A percentile compares a stretch with the other conserved stretches of the same genome.
phyloP scores from a whole-genome alignment of 139 green algal species.

The Chlorella sp. region DNA sequence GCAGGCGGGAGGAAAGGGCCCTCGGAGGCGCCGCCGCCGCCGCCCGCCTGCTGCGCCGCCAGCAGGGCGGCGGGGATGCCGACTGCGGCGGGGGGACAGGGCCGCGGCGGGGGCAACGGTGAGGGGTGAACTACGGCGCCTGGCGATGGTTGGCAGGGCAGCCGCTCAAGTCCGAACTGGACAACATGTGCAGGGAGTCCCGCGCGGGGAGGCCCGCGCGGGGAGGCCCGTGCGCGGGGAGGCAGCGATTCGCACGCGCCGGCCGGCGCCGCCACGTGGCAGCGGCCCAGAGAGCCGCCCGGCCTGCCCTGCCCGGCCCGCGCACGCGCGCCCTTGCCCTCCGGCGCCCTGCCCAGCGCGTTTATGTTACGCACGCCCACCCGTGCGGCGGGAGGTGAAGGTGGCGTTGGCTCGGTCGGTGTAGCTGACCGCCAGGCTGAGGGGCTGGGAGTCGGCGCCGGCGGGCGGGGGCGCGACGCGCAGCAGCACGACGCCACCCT shows the following conservation, averaged over 20 bases:
- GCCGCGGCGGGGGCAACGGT: too few relatives aligned
- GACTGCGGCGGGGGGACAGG: neutral
- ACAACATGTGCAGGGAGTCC: too few relatives aligned
- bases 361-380: too few relatives aligned
- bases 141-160: too few relatives aligned
- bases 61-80: neutral
- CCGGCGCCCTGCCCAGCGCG: too few relatives aligned
- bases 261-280: neutral
- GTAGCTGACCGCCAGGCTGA: slow-evolving; percentile 24
- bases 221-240: neutral
- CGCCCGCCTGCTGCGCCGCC: neutral
- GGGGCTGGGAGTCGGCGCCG: neutral
- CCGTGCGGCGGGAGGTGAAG: neutral
- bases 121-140: neutral
- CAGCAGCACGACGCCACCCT: slow-evolving; percentile 40
- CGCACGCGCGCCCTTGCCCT: too few relatives aligned
- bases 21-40: neutral
- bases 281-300: neutral
- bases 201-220: too few relatives aligned
- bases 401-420: neutral
- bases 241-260: neutral
- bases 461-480: slow-evolving; percentile 1
- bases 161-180: too few relatives aligned
- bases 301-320: neutral
- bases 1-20: too few relatives aligned